phyloP scores from a whole-genome alignment of 192 early-diverging fungal species.

The Rhizoclosmatium globosum region DNA sequence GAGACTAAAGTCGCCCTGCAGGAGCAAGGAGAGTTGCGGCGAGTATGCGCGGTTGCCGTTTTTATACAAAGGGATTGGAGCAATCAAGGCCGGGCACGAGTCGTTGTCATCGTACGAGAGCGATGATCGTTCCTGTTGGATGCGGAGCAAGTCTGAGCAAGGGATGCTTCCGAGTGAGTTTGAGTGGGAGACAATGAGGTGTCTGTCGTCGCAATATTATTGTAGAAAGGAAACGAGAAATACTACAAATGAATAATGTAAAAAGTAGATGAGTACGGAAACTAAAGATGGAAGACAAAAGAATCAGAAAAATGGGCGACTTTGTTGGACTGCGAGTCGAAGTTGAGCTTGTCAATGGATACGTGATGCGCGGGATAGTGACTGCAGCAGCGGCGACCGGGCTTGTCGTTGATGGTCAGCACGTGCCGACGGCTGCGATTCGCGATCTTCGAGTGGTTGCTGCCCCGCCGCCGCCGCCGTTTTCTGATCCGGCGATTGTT shows the following conservation, averaged over 20 bases:
- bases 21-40: neutral
- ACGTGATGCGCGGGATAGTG: neutral
- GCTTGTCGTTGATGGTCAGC: neutral
- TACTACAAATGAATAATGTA: too few species aligned
- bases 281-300: too few species aligned
- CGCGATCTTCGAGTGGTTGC: neutral
- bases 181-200: neutral
- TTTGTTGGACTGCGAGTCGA: neutral
- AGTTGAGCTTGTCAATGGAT: neutral
- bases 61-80: constrained; percentile 9
- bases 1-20: neutral
- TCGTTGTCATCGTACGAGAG: neutral
- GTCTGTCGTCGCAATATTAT: neutral
- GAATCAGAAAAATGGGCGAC: neutral
- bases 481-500: constrained; percentile 68
- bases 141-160: neutral
- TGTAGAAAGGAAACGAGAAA: too few species aligned
- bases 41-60: neutral
- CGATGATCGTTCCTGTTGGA: neutral
- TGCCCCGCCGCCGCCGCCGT: constrained; percentile 19
- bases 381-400: neutral
- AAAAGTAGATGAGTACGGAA: too few species aligned
- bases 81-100: neutral
- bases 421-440: neutral
- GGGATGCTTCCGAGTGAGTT: neutral